Conservation (phyloP, 495 filamentous ascomycete species). For the Hypoxylon intermedium region DNA sequence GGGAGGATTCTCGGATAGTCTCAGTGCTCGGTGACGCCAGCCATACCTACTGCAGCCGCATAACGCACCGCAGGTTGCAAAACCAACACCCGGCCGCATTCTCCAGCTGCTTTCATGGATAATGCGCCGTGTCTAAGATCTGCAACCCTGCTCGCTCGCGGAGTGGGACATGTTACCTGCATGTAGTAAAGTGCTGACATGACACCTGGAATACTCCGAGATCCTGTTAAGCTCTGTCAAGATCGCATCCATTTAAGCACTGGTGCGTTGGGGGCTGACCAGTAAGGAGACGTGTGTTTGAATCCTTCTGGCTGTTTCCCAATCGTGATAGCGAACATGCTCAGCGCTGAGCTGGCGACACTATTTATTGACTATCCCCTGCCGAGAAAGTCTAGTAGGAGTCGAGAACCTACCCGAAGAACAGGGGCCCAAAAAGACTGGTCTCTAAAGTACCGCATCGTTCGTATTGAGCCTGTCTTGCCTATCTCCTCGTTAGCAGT, state of each 20-base stretch:
- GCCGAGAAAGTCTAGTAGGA: constrained; percentile 10
- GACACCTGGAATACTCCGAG: constrained; percentile 9
- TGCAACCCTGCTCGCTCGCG: neutral
- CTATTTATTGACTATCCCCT: neutral
- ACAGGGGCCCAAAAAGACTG: constrained; percentile 12
- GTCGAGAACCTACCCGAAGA: constrained; percentile 9
- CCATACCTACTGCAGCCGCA: no score
- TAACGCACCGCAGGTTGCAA: neutral
- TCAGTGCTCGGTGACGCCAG: neutral
- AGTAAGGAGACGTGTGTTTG: neutral
- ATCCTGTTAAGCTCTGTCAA: constrained; percentile 4
- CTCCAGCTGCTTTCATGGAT: no score
- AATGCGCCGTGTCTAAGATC: constrained; percentile 2
- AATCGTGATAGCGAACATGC: constrained; percentile 8
- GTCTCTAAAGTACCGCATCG: constrained; percentile 14
- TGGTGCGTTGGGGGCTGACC: neutral
- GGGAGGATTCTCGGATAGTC: neutral
- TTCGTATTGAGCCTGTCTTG: constrained; percentile 19
- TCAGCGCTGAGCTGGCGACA: neutral
- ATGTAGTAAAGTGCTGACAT: constrained; percentile 21
- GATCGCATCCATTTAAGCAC: constrained; percentile 1
- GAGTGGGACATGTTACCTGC: constrained; percentile 5
- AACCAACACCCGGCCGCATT: no score
- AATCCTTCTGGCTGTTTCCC: constrained; percentile 9
- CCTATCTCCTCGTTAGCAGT: neutral